These are phyloP conservation scores for Fusarium torreyae DNA, from an alignment of 2,329 filamentous ascomycete species.

Conservation along the genomic window DNA sequence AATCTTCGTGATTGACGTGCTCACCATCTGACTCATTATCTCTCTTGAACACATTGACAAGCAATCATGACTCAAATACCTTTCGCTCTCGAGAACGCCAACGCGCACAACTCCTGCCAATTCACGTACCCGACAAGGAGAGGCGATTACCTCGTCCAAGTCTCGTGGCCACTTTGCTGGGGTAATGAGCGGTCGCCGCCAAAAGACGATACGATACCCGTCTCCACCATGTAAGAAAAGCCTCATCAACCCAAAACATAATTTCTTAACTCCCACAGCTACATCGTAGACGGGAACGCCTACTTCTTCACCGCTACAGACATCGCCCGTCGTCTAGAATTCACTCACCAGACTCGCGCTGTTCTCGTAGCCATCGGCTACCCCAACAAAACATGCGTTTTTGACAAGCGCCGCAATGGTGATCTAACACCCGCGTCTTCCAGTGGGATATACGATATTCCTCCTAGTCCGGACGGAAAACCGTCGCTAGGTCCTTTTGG, in stretches of 20 bases:
- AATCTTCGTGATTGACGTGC: neutral
- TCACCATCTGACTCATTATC: neutral
- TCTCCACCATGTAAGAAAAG: slow-evolving; percentile 50
- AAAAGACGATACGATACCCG: slow-evolving; percentile 19
- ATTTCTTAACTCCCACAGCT: slow-evolving; percentile 37
- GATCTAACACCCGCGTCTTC: slow-evolving; percentile 52
- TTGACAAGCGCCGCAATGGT: slow-evolving; percentile 47
- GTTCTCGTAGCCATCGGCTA: slow-evolving; percentile 55
- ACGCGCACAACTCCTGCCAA: slow-evolving; percentile 42
- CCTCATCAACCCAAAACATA: neutral
- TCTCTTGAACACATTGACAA: neutral
- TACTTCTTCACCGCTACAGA: slow-evolving; percentile 55
- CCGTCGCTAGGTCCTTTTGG: slow-evolving; percentile 50
- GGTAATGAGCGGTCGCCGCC: slow-evolving; percentile 36
- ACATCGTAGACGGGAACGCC: slow-evolving; percentile 55
- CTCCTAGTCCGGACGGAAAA: slow-evolving; percentile 40
- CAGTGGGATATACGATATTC: slow-evolving; percentile 38
- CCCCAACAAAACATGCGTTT: slow-evolving; percentile 48
- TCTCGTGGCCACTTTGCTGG: slow-evolving; percentile 52
- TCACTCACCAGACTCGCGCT: slow-evolving; percentile 44
- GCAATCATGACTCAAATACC: slow-evolving; percentile 29
- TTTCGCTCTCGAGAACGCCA: neutral
- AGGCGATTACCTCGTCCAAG: slow-evolving; percentile 50
- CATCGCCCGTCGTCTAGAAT: slow-evolving; percentile 46
- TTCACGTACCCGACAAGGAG: slow-evolving; percentile 30